These are phyloP conservation scores for Amanita phalloides DNA, from an alignment of 768 basidiomycete genomes.

Conservation along the genomic window DNA sequence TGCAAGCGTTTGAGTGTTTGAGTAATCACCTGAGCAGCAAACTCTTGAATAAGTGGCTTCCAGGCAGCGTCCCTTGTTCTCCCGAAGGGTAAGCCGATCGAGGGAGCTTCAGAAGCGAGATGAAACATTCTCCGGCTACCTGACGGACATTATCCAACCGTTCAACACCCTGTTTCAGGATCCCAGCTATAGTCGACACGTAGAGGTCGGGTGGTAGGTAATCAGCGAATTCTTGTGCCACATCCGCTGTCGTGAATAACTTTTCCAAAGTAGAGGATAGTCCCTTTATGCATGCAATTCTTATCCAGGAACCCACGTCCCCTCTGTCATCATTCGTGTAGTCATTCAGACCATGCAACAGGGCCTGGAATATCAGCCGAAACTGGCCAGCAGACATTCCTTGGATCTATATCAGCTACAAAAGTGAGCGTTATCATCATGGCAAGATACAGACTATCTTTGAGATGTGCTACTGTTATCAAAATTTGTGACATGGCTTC, in stretches of 20 bases:
- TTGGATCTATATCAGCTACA: constrained; percentile 13
- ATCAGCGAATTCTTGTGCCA: constrained; percentile 33
- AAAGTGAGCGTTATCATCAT: not conserved
- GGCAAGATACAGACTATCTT: constrained; percentile 29
- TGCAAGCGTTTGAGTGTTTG: not conserved
- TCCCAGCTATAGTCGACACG: constrained; percentile 46
- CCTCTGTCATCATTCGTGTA: constrained; percentile 93
- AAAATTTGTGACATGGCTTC: constrained; percentile 40
- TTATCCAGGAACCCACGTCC: constrained; percentile 95
- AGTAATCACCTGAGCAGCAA: constrained; percentile 37
- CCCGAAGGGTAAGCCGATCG: constrained; percentile 29
- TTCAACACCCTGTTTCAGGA: constrained; percentile 86
- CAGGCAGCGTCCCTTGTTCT: constrained; percentile 42
- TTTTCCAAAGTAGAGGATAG: constrained; percentile 43
- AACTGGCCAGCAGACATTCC: constrained; percentile 38
- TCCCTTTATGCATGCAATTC: constrained; percentile 65
- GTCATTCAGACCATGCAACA: constrained; percentile 72
- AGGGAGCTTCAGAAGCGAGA: constrained; percentile 35
- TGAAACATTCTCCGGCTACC: constrained; percentile 57
- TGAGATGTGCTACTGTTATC: constrained; percentile 29
- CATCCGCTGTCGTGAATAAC: constrained; percentile 33
- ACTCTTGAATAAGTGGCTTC: constrained; percentile 32
- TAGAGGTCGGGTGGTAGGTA: constrained; percentile 55
- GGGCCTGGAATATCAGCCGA: constrained; percentile 37
- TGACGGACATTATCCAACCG: constrained; percentile 86